Conservation (phyloP, 352 stramenopile genomes). For the Phytopythium oedochilum region DNA sequence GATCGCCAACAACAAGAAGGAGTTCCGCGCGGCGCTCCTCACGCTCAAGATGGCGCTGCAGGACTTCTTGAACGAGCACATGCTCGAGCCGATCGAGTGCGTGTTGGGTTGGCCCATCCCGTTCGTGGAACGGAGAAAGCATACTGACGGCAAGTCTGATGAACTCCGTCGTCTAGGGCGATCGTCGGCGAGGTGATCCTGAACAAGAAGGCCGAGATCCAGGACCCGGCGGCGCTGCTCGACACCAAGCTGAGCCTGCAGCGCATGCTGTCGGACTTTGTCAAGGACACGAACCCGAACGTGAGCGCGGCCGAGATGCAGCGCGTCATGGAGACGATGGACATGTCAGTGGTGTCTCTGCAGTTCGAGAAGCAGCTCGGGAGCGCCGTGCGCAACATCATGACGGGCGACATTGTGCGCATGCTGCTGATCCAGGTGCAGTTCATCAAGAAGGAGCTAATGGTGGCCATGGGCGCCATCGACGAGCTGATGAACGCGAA, state of each 20-base stretch:
- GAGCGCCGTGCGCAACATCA: constrained; percentile 67
- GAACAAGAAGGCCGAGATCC: constrained; percentile 82
- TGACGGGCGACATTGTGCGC: constrained; percentile 82
- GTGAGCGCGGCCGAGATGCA: constrained; percentile 31
- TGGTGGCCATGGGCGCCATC: constrained; percentile 85
- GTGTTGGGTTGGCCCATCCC: not conserved
- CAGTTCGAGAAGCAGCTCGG: constrained; percentile 67
- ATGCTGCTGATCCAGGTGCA: constrained; percentile 88
- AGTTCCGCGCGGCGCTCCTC: constrained; percentile 45
- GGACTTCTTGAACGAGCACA: constrained; percentile 79
- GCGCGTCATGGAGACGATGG: constrained; percentile 56
- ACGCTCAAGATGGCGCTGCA: constrained; percentile 36
- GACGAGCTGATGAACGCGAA: constrained; percentile 87
- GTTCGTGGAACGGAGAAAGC: not conserved
- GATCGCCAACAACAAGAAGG: constrained; percentile 60
- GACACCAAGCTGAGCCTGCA: constrained; percentile 81
- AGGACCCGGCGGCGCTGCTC: constrained; percentile 65
- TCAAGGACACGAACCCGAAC: constrained; percentile 64
- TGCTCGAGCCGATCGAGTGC: constrained; percentile 68
- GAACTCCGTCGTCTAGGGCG: constrained; percentile 20
- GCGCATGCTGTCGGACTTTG: constrained; percentile 79
- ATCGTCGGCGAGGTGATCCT: constrained; percentile 79
- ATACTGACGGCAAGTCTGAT: not conserved
- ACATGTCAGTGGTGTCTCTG: constrained; percentile 73
- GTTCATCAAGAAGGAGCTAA: constrained; percentile 89